Evolutionary conservation across 2,329 filamentous ascomycete species (phyloP).

Genomic region (Fusarium napiforme): DNA sequence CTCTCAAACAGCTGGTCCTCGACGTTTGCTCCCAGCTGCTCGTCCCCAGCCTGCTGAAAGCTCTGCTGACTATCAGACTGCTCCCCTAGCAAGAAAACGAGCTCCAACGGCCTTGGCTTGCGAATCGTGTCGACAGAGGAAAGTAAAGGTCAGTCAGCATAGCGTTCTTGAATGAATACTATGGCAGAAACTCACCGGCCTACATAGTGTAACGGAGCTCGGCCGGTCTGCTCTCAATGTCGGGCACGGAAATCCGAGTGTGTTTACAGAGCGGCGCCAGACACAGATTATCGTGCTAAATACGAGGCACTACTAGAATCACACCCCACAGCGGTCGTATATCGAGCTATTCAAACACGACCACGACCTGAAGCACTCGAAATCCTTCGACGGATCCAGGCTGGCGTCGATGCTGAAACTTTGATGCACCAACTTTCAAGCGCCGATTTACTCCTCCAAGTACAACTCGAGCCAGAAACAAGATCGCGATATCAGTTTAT

Average conservation of each 20-base stretch:
- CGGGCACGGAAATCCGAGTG: background rate
- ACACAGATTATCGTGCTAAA: background rate
- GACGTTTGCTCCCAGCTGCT: background rate
- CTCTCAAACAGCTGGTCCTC: fast-evolving
- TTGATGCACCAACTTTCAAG: background rate
- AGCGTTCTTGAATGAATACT: no score
- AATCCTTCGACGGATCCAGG: background rate
- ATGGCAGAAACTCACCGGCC: background rate
- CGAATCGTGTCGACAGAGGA: constrained; percentile 3
- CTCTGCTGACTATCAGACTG: background rate
- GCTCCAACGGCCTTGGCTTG: background rate
- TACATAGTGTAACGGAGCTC: background rate
- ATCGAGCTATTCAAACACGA: background rate
- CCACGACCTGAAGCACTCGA: background rate
- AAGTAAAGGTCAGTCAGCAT: background rate
- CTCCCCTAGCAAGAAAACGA: background rate
- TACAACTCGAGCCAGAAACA: constrained; percentile 5
- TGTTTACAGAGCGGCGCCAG: background rate
- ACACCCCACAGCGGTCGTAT: background rate
- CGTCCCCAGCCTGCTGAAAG: background rate
- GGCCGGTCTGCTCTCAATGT: background rate
- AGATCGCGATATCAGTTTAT: constrained; percentile 2
- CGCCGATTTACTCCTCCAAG: constrained; percentile 13
- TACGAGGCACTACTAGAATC: background rate
- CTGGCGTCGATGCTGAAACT: background rate